Conservation (phyloP, 2,329 filamentous ascomycete species). For the Teratosphaeria nubilosa region DNA sequence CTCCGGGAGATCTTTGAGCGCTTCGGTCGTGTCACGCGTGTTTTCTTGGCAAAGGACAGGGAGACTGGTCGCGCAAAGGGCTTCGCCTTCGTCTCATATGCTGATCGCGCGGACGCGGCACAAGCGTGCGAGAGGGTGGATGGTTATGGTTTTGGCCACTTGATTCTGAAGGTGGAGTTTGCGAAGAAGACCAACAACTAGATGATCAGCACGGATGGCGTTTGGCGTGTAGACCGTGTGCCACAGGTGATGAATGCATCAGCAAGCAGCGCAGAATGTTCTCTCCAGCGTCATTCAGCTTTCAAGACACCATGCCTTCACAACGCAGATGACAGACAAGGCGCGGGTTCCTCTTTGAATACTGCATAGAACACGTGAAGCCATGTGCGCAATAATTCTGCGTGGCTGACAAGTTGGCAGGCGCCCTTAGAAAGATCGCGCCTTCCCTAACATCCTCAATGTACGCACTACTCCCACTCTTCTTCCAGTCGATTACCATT, state of each 20-base stretch:
- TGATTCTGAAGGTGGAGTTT: slow-evolving; percentile 80
- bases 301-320: background rate
- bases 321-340: background rate
- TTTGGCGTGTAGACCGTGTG: background rate
- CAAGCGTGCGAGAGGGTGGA: slow-evolving; percentile 97
- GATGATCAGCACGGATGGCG: background rate
- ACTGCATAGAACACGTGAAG: no score
- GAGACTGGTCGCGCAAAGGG: slow-evolving; percentile 95
- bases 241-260: background rate
- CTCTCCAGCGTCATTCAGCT: background rate
- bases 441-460: no score
- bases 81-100: slow-evolving; percentile 97
- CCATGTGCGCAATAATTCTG: no score
- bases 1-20: slow-evolving; percentile 96
- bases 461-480: background rate
- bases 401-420: no score
- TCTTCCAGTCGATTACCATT: background rate
- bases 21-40: slow-evolving; percentile 90
- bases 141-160: slow-evolving; percentile 79
- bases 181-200: slow-evolving; percentile 48
- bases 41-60: slow-evolving; percentile 95
- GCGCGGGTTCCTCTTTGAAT: no score
- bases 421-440: background rate
- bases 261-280: background rate
- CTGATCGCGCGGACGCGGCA: slow-evolving; percentile 78